phyloP scores from a whole-genome alignment of 2,329 filamentous ascomycete genomes.

The Thielaviopsis cerberus region DNA sequence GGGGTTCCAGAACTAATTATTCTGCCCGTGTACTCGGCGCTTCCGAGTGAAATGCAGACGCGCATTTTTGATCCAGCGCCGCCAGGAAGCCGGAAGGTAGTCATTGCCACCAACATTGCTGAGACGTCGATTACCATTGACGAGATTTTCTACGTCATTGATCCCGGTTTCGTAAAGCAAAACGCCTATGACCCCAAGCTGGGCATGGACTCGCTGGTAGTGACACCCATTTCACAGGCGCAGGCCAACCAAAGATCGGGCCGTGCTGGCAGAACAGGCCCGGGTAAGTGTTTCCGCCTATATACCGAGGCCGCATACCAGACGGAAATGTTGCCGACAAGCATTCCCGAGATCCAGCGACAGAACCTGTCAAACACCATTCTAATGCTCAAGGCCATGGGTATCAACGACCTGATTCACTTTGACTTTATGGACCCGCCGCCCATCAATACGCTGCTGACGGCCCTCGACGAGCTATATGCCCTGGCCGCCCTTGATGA shows the following conservation, averaged over 20 bases:
- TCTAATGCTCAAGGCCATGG: constrained; percentile 96
- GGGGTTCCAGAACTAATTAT: constrained; percentile 83
- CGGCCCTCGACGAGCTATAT: constrained; percentile 86
- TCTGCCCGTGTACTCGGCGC: constrained; percentile 83
- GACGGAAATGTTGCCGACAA: constrained; percentile 89
- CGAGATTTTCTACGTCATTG: constrained; percentile 90
- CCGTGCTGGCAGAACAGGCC: constrained; percentile 80
- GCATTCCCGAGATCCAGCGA: constrained; percentile 88
- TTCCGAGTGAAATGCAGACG: constrained; percentile 86
- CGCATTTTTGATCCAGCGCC: constrained; percentile 88
- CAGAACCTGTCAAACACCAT: constrained; percentile 88
- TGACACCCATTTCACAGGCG: constrained; percentile 90
- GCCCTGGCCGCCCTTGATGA: constrained; percentile 82
- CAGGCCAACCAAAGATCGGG: constrained; percentile 90
- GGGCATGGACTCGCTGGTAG: constrained; percentile 90
- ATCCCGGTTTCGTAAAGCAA: constrained; percentile 94
- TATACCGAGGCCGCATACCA: constrained; percentile 94
- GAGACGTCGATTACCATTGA: constrained; percentile 97
- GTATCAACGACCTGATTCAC: constrained; percentile 89
- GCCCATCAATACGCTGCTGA: constrained; percentile 93
- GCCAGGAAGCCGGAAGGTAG: constrained; percentile 70
- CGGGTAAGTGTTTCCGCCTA: constrained; percentile 85
- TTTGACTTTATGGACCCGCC: constrained; percentile 99
- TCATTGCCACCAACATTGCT: constrained; percentile 95
- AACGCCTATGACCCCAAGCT: constrained; percentile 93